Base-by-base conservation (phyloP, 2,329 filamentous ascomycete genomes). In the Trichoderma koningii region DNA sequence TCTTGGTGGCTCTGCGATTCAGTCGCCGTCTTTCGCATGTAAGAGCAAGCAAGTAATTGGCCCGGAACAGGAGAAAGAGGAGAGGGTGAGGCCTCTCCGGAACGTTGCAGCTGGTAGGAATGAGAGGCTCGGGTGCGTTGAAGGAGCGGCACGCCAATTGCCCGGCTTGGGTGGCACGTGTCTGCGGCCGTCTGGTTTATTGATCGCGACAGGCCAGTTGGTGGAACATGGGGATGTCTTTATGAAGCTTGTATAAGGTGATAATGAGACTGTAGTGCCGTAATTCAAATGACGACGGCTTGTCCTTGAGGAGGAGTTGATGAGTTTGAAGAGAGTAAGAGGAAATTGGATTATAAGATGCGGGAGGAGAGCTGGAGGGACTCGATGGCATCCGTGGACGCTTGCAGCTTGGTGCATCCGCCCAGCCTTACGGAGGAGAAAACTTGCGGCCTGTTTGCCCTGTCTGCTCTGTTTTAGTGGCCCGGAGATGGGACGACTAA, bases 81-180 rank as follows among this genome's bases (percentile, higher is more conserved):
- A 60, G 57, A 60, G 57, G 47, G 57, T 45, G 47, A 60, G 56
- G 56, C 57, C 57, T 62, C 57, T 44, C 48, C 30, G 7, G 14
- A 15, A 44, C 10, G 38, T 50, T 60, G 28, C 17, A 48, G 19
- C 45, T 42, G 44, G 30, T 12, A 34, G 28, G 50, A 53, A 17
- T 14, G 50, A 53, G 50, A 52, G 47, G n/a, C 21, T 52, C 12
- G 21, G 17, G 4, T 23, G 30, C n/a, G 47, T 28, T 44, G 42
- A n/a, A 23, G 57, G 23, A 61, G 48, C 38, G 57, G 57, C 57
- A 61, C 57, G 21, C 56, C 48, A 51, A 30, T 30, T 7, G 57
- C 57, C 47, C 21, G 34, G 30, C 23, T 61, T 51, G 34, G 12
- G 45, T 42, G 57, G 57, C 57, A 62, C 48, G 57, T 62, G 57